phyloP scores from a whole-genome alignment of 2,329 filamentous ascomycete genomes.

The Nothopassalora personata region DNA sequence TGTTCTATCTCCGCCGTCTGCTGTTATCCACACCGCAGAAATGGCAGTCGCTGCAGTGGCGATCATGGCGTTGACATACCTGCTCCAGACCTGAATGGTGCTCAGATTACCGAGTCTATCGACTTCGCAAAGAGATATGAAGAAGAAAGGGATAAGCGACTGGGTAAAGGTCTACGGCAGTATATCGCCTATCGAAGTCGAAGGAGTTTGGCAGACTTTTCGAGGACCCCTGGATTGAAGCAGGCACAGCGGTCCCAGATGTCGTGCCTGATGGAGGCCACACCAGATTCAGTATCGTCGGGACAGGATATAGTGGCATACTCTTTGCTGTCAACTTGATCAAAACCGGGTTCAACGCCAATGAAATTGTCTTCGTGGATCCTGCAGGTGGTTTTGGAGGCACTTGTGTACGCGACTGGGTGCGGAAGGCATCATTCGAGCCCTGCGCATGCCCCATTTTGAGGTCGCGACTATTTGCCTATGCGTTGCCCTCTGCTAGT shows the following conservation, averaged over 20 bases:
- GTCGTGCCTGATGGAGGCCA: slow-evolving; percentile 16
- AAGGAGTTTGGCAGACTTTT: slow-evolving; percentile 22
- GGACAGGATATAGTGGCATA: slow-evolving; percentile 43
- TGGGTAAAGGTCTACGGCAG: slow-evolving; percentile 18
- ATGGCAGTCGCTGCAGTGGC: slow-evolving; percentile 6
- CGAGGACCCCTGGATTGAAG: slow-evolving; percentile 30
- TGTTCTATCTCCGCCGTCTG: neutral
- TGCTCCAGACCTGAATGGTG: slow-evolving; percentile 17
- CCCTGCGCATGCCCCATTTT: no score
- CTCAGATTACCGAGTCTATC: slow-evolving; percentile 8
- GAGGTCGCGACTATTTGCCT: no score
- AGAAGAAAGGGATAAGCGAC: slow-evolving; percentile 26
- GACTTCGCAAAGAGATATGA: slow-evolving; percentile 21
- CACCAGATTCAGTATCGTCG: slow-evolving; percentile 33
- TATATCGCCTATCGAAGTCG: slow-evolving; percentile 25
- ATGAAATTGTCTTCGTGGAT: slow-evolving; percentile 41
- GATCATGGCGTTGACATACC: slow-evolving; percentile 9
- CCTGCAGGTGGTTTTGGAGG: slow-evolving; percentile 46
- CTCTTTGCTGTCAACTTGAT: slow-evolving; percentile 39
- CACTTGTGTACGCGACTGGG: no score
- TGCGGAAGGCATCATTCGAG: no score
- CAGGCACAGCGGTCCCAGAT: slow-evolving; percentile 15
- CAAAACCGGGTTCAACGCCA: slow-evolving; percentile 33
- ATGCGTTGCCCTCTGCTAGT: no score
- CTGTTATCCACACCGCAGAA: no score